Conservation (phyloP, 345 rosid genomes). For the Rhodamnia rubescens region DNA sequence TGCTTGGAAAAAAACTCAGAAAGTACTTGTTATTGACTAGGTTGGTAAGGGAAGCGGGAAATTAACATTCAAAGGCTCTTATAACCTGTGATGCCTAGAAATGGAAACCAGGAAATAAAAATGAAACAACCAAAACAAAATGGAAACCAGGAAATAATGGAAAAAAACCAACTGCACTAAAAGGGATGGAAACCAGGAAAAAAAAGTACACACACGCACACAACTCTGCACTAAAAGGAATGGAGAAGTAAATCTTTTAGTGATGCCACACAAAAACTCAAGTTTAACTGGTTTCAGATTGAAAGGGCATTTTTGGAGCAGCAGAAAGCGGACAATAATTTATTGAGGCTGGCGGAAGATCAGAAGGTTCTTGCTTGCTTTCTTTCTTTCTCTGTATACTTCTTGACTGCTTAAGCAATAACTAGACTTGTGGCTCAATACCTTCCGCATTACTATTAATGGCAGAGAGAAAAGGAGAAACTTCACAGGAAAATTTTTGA, state of each 20-base stretch:
- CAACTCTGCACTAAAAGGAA: neutral
- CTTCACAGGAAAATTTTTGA: constrained; percentile 36
- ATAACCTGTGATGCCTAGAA: neutral
- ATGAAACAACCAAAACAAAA: neutral
- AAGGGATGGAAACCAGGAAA: neutral
- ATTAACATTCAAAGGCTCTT: neutral
- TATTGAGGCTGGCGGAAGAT: constrained; percentile 46
- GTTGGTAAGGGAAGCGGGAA: neutral
- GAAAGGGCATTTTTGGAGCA: constrained; percentile 67
- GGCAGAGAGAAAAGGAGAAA: constrained; percentile 55
- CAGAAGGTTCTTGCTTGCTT: constrained; percentile 38
- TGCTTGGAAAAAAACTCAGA: neutral
- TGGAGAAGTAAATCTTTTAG: neutral
- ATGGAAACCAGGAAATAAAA: neutral
- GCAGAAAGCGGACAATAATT: constrained; percentile 40
- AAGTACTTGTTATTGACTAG: neutral
- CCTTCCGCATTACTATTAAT: neutral
- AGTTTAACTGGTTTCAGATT: constrained; percentile 22
- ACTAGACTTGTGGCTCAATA: neutral
- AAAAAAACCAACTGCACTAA: neutral
- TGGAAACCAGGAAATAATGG: neutral
- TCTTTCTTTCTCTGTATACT: neutral
- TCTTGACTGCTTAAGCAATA: neutral
- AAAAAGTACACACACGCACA: too few species aligned
- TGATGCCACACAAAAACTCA: neutral